Evolutionary conservation across 2,329 filamentous ascomycete genomes (phyloP), one percentile per base, ranked within the genome.

Genomic region (Hymenoscyphus fructigenus): DNA sequence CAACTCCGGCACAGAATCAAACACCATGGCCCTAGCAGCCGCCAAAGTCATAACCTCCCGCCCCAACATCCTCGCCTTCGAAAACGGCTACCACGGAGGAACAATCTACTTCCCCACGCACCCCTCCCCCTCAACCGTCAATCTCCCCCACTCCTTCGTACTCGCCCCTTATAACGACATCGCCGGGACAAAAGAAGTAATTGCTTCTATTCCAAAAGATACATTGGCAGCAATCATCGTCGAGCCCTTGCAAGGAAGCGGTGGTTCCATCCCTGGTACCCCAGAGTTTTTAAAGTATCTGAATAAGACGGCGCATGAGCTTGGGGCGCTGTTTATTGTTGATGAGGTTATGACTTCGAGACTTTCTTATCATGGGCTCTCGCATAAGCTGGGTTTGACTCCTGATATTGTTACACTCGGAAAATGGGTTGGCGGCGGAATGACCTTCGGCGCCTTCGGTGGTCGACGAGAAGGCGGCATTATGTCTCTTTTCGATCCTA

Each of bases 1-100:
- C 53, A 90, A 89, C 74, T 88, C 85, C 0, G 88, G 88, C 1
- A 90, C 88, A 0, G 88, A 90, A 73, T 86, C 86, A 4, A 89
- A 86, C 60, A 78, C 85, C 5, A 83, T 87, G 71, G 86, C 86
- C 2, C 72, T 90, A 1, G 82, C 81, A n/a, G 65, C 69, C 9
- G 69, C 72, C 2, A n/a, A 64, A 3, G 65, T 61, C 5, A 68
- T 65, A 28, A 74, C 72, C 1, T 62, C 61, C 12, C 60, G 69
- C 3, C 64, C 65, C 41, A 70, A 69, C 53, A 64, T 74, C 9
- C 53, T 74, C 4, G 70, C 67, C 10, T 74, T 73, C 38, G 67
- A 58, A 26, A 67, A 68, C 26, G 70, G 67, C 2, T 74, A 69
- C 44, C 44, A 50, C n/a, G 44, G 44, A 3, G 44, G 44, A 26